These are phyloP conservation scores for Parachlorella kessleri DNA, from an alignment of 139 green algal genomes.

Conservation along the genomic window DNA sequence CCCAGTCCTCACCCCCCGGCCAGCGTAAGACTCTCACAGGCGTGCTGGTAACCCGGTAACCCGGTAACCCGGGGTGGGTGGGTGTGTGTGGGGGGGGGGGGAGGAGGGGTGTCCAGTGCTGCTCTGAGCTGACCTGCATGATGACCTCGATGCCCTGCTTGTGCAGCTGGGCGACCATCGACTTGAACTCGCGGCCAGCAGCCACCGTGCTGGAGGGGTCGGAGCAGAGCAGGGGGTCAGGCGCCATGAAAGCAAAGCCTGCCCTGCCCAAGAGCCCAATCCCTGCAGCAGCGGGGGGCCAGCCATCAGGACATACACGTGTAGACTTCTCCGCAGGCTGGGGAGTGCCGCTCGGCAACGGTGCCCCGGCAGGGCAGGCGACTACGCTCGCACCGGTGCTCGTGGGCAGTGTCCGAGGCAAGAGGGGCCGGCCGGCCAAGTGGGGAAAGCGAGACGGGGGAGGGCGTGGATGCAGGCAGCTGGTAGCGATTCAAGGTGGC, in stretches of 20 bases:
- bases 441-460: too few species aligned
- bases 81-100: too few species aligned
- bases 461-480: too few species aligned
- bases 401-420: not conserved
- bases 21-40: too few species aligned
- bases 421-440: not conserved
- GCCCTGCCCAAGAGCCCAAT: slow-evolving; percentile 30
- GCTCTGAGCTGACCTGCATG: slow-evolving; percentile 37
- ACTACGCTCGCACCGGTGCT: not conserved
- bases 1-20: too few species aligned
- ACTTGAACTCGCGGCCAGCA: slow-evolving; percentile 61
- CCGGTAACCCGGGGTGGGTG: too few species aligned
- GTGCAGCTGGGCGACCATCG: slow-evolving; percentile 59
- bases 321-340: not conserved
- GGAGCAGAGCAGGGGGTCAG: slow-evolving; percentile 44
- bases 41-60: too few species aligned
- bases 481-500: not conserved
- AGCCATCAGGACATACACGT: slow-evolving; percentile 23
- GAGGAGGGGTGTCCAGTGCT: too few species aligned
- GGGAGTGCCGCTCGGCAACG: not conserved
- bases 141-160: slow-evolving; percentile 70
- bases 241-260: slow-evolving; percentile 57
- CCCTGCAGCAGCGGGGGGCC: too few species aligned
- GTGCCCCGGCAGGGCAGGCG: not conserved
- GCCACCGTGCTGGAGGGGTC: slow-evolving; percentile 24